phyloP scores from a whole-genome alignment of 1,284 basidiomycete genomes.

The Tilletia walkeri region DNA sequence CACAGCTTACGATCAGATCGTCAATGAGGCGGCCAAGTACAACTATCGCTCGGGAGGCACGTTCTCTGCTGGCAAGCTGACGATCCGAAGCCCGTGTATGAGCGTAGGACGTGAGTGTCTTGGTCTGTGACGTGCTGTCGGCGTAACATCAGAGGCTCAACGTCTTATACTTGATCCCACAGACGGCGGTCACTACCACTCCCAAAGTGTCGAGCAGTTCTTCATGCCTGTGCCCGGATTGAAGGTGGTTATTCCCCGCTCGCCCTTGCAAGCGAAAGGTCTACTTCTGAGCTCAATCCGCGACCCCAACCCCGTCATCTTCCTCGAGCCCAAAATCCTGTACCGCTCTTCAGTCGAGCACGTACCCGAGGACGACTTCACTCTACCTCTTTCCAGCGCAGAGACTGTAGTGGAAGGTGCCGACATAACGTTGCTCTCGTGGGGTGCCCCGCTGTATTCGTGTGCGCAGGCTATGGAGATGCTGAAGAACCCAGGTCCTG shows the following conservation, averaged over 20 bases:
- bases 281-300: conserved; percentile 78
- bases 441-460: conserved; percentile 87
- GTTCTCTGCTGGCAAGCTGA: conserved; percentile 79
- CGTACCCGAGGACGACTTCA: conserved; percentile 82
- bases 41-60: conserved; percentile 82
- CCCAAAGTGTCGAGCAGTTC: conserved; percentile 61
- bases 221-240: conserved; percentile 72
- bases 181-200: conserved; percentile 78
- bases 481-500: conserved; percentile 67
- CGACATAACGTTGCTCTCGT: conserved; percentile 82
- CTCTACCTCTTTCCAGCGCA: conserved; percentile 73
- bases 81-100: conserved; percentile 67
- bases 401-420: conserved; percentile 73
- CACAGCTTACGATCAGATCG: conserved; percentile 64
- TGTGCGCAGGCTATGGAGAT: conserved; percentile 76
- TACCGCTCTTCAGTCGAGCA: conserved; percentile 86
- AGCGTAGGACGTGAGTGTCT: conserved; percentile 32
- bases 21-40: conserved; percentile 93
- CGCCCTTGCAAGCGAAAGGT: conserved; percentile 91
- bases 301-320: conserved; percentile 87
- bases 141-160: too few relatives aligned
- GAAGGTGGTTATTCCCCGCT: conserved; percentile 89
- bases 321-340: conserved; percentile 90
- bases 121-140: not conserved
- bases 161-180: not conserved